Evolutionary conservation across 371 early-diverging fungal genomes (phyloP).

Genomic region (Mortierella sp.): DNA sequence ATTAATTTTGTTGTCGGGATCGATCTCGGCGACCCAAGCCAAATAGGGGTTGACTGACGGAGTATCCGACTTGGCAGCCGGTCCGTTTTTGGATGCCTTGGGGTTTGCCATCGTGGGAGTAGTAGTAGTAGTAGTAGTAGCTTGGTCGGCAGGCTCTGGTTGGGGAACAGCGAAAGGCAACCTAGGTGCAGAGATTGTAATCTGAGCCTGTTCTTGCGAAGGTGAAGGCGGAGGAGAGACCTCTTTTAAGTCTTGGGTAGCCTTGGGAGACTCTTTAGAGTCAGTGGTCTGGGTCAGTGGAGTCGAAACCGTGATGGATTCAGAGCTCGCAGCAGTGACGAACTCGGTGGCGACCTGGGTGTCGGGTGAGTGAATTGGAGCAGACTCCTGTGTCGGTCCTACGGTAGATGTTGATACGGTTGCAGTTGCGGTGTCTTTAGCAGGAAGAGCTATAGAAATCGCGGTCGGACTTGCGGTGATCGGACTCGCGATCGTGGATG

Average conservation of each 20-base stretch:
- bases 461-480: not conserved
- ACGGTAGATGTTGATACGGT: not conserved
- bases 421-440: not conserved
- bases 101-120: not conserved
- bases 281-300: not conserved
- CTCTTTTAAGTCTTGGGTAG: not conserved
- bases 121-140: too few relatives aligned
- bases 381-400: not conserved
- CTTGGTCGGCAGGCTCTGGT: not conserved
- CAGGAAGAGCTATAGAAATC: not conserved
- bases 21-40: constrained; percentile 15
- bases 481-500: not conserved
- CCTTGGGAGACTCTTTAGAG: not conserved
- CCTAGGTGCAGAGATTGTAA: not conserved
- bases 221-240: not conserved
- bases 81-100: not conserved
- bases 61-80: not conserved
- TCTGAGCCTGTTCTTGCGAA: not conserved
- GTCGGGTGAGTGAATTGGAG: not conserved
- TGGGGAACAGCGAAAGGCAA: not conserved
- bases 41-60: constrained; percentile 27
- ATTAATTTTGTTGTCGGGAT: constrained; percentile 28
- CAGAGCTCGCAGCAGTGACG: not conserved
- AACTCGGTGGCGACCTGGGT: not conserved
- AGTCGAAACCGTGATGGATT: not conserved